Evolutionary conservation across 257 asterid species (phyloP).

Genomic region (Nicotiana undulata): DNA sequence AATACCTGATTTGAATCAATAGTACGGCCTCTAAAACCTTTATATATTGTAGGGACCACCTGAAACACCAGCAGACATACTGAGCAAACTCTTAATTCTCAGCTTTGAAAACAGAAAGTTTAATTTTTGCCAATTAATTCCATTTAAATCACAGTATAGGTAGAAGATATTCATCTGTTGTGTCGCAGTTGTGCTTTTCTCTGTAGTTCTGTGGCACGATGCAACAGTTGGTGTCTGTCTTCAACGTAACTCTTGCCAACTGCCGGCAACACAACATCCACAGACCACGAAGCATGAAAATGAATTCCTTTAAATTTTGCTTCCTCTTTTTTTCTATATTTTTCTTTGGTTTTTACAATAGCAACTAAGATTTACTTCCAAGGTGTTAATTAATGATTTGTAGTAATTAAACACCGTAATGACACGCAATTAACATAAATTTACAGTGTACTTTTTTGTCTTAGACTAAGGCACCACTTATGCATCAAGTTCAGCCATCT

Average conservation of each 20-base stretch:
- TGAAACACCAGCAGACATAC: slow-evolving; percentile 32
- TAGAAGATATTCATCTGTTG: not conserved
- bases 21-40: slow-evolving; percentile 59
- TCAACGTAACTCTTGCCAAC: not conserved
- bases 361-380: not conserved
- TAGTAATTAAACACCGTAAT: not conserved
- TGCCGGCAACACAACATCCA: not conserved
- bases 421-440: not conserved
- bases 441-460: not conserved
- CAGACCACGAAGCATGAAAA: not conserved
- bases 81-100: slow-evolving; percentile 1
- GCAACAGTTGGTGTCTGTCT: not conserved
- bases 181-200: not conserved
- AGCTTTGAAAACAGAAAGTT: slow-evolving; percentile 6
- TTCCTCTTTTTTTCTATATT: not conserved
- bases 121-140: not conserved
- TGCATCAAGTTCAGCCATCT: not conserved
- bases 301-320: not conserved
- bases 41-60: slow-evolving; percentile 94
- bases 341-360: not conserved
- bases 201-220: not conserved
- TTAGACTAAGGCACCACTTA: not conserved
- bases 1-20: slow-evolving; percentile 91
- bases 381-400: not conserved
- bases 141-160: not conserved